Base-by-base conservation (phyloP, 2,329 filamentous ascomycete species). In the Stagonosporopsis chrysanthemi region DNA sequence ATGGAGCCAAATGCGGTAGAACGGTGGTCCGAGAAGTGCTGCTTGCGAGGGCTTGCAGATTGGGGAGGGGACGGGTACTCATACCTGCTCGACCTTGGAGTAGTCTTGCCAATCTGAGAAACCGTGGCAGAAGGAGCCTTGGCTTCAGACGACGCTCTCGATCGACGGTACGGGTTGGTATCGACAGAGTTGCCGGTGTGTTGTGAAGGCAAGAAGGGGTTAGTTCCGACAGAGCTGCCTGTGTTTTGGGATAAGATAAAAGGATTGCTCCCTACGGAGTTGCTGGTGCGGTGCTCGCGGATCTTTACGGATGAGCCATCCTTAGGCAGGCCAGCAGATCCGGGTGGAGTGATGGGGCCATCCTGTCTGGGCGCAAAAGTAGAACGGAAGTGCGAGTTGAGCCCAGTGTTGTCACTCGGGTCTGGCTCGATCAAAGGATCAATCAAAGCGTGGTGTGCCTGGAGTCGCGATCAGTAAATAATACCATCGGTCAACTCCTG, bases 351-450 rank as follows among this genome's bases (percentile, higher is more conserved):
- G 45, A 70, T 63, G 33, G 66, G 69, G 41, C 47, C 52, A 51
- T 60, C 54, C 47, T 68, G 61, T 52, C 74, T 62, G 22, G 75
- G 72, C 43, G 74, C 76, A 61, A 80, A 80, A 8, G 80, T 81
- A 44, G 78, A 79, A 53, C 77, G 75, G 67, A 86, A 84, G 61
- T 85, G 84, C 3, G 81, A 80, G 56, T 85, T 85, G n/a, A 84
- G 84, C 42, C 88, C 87, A 44, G 86, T 89, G 70, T 90, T 86
- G 60, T 88, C 84, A 58, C 81, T 85, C 14, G 89, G 89, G 60
- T 90, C 86, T 9, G 87, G 87, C 22, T 83, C 88, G 66, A 81
- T 86, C 60, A 92, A 79, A 62, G 89, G 90, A 66, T 90, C 87
- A 63, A 91, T 84, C 41, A 92, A 80, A 69, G 89, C 87, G 68